Evolutionary conservation across 2,329 filamentous ascomycete species (phyloP), one percentile per base, ranked within the genome.

Genomic region (Diplodia sapinea): DNA sequence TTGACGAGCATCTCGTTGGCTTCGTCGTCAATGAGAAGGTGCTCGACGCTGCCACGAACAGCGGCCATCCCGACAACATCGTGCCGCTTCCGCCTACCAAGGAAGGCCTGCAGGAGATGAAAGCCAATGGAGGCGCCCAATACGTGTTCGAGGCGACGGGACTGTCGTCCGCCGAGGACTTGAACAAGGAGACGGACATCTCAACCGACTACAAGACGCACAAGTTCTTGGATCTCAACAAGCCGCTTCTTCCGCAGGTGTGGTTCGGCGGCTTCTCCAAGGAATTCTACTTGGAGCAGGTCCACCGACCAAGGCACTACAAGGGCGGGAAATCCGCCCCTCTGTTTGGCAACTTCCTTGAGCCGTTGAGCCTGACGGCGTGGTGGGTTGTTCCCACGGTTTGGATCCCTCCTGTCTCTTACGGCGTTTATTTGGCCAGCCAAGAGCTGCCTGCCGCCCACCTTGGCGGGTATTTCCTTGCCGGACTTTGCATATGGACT

Each of bases 311-410:
- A 20, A 89, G 95, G 68, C 94, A 99, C 79, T 99, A 98, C 85
- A 96, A 89, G 77, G 94, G 94, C 71, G 95, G 95, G 68, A 88
- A 89, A 70, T 97, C 93, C 7, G 95, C 95, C 47, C 95, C 95
- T 23, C 82, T 99, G 29, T 99, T 99, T 80, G 95, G 95, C 69
- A 98, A 99, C 81, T 96, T 99, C 78, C 84, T 99, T n/a, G 95
- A 99, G 81, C 95, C 95, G n/a, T 82, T 99, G 68, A 94, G 90
- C 79, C 91, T 94, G 84, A 99, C 95, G 2, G 88, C 95, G 1
- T 99, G 95, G 95, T 99, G 90, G 88, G 79, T 96, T 54, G 85
- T 99, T 12, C 95, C 95, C 2, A 84, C 84, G 0, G 69, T 96
- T 1, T 99, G 95, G 95, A 77, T 95, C 51, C 95, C 95, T n/a